phyloP scores from a whole-genome alignment of 257 asterid genomes.

The Przewalskia tangutica region DNA sequence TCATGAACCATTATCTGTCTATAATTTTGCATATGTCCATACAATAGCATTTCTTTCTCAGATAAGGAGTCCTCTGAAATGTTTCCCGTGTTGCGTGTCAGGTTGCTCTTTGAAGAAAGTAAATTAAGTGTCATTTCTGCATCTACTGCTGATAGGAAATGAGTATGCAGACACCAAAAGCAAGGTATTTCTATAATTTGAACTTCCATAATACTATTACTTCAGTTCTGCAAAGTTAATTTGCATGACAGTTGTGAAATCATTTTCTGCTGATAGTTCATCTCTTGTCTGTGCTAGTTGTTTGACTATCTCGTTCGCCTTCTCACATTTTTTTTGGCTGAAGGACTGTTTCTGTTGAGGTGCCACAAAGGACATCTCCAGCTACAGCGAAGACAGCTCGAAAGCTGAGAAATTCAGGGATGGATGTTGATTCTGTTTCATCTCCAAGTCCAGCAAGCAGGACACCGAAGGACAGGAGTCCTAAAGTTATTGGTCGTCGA shows the following conservation, averaged over 20 bases:
- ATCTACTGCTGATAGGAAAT: constrained; percentile 12
- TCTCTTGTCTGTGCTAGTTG: not conserved
- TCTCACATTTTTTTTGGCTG: not conserved
- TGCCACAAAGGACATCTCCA: constrained; percentile 44
- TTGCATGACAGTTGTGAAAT: not conserved
- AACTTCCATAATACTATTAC: not conserved
- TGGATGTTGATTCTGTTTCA: constrained; percentile 34
- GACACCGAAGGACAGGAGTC: constrained; percentile 54
- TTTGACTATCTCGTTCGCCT: not conserved
- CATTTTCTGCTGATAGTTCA: not conserved
- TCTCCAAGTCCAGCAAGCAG: constrained; percentile 46
- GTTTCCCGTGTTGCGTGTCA: constrained; percentile 39
- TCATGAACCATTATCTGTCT: not conserved
- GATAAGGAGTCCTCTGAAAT: constrained; percentile 8
- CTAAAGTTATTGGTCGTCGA: constrained; percentile 47
- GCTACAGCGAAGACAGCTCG: constrained; percentile 38
- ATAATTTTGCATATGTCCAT: not conserved
- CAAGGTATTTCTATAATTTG: constrained; percentile 36
- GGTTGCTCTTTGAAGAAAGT: constrained; percentile 37
- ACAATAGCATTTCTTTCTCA: not conserved
- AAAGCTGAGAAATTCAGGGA: constrained; percentile 34
- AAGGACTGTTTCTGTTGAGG: constrained; percentile 46
- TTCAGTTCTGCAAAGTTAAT: not conserved
- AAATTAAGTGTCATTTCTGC: constrained; percentile 18
- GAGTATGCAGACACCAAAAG: constrained; percentile 73